Percentiles rank a stretch among this genome's conserved stretches.
phyloP scores from a whole-genome alignment of 2,329 filamentous ascomycete genomes.

The Neofusicoccum kwambonambiense region DNA sequence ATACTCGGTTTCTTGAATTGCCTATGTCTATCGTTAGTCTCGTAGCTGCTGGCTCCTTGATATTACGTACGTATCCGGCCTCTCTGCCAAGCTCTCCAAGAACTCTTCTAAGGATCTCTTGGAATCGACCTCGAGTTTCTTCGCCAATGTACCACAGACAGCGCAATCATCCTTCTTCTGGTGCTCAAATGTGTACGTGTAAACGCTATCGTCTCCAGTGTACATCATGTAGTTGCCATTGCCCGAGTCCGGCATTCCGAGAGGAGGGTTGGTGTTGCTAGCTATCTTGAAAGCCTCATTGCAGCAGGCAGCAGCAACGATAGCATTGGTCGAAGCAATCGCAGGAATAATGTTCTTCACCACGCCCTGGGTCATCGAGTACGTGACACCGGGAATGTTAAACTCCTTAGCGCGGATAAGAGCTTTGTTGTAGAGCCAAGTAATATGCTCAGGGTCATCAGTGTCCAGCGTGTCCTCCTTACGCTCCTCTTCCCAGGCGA shows the following conservation, averaged over 20 bases:
- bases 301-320: slow-evolving; percentile 92
- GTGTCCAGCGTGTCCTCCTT: slow-evolving; percentile 83
- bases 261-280: slow-evolving; percentile 74
- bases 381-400: slow-evolving; percentile 88
- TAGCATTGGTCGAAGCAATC: slow-evolving; percentile 95
- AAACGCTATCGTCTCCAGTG: slow-evolving; percentile 90
- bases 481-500: slow-evolving; percentile 79
- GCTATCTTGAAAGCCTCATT: slow-evolving; percentile 96
- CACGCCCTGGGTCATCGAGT: slow-evolving; percentile 92
- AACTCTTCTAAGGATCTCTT: slow-evolving; percentile 76
- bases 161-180: slow-evolving; percentile 93
- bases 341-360: slow-evolving; percentile 99
- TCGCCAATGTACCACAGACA: slow-evolving; percentile 82
- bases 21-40: slow-evolving; percentile 25
- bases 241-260: slow-evolving; percentile 64
- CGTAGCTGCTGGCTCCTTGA: not conserved
- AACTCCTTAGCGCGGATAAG: slow-evolving; percentile 80
- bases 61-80: slow-evolving; percentile 66
- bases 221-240: slow-evolving; percentile 97
- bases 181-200: slow-evolving; percentile 96
- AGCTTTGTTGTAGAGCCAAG: slow-evolving; percentile 91
- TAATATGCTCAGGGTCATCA: slow-evolving; percentile 94
- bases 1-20: slow-evolving; percentile 94
- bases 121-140: slow-evolving; percentile 70
- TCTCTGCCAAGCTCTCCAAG: slow-evolving; percentile 76